Conservation (phyloP, 371 early-diverging fungal species). For the Lichtheimia ramosa region DNA sequence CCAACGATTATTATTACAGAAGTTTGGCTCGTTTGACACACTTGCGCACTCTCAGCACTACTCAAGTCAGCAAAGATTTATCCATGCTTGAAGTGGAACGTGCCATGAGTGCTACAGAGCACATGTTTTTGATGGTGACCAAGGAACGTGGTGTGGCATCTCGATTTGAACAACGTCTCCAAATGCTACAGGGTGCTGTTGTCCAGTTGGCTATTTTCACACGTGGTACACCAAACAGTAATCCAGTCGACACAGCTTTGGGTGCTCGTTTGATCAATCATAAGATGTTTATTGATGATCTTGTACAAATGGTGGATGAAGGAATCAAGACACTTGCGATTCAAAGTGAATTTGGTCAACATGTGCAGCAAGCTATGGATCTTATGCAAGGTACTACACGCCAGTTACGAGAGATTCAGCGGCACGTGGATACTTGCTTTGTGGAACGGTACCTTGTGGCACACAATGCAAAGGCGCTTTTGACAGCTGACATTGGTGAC, state of each 20-base stretch:
- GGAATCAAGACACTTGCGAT: conserved; percentile 22
- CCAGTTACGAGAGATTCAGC: conserved; percentile 3
- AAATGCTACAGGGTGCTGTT: conserved; percentile 32
- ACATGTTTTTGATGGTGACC: conserved; percentile 63
- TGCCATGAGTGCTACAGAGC: conserved; percentile 70
- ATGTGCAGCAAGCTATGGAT: background rate
- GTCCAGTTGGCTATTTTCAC: conserved; percentile 23
- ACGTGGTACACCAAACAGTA: conserved; percentile 9
- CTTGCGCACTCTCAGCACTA: conserved; percentile 56
- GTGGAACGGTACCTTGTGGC: conserved; percentile 40
- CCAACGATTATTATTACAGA: conserved; percentile 74
- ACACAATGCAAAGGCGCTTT: conserved; percentile 23
- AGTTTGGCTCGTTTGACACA: conserved; percentile 70
- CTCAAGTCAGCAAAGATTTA: conserved; percentile 68
- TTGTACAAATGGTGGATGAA: conserved; percentile 39
- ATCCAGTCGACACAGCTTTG: conserved; percentile 7
- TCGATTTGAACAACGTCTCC: conserved; percentile 29
- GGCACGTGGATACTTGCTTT: conserved; percentile 22
- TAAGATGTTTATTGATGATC: conserved; percentile 51
- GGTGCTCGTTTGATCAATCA: conserved; percentile 39
- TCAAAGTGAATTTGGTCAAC: conserved; percentile 21
- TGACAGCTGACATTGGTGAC: conserved; percentile 30
- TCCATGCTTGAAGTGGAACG: conserved; percentile 72
- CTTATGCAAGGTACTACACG: background rate
- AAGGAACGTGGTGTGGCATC: conserved; percentile 58